Evolutionary conservation across 1,139 yeast genomes (phyloP).

Genomic region (Wickerhamomyces sp.): DNA sequence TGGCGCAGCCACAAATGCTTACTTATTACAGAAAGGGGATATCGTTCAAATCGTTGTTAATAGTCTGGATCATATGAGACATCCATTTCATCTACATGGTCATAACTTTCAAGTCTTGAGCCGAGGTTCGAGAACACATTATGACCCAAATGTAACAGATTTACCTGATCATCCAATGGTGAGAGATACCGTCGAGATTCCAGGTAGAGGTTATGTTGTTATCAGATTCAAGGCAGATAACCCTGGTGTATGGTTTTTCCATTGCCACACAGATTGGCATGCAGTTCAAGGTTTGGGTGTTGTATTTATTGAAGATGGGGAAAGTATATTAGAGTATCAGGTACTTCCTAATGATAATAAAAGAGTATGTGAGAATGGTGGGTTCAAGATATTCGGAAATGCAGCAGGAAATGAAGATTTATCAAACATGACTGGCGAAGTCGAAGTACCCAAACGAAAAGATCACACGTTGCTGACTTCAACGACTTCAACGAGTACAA

Average conservation of each 20-base stretch:
- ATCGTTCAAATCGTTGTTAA: constrained; percentile 68
- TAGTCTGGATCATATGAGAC: constrained; percentile 77
- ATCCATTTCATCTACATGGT: constrained; percentile 94
- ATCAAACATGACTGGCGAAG: constrained; percentile 63
- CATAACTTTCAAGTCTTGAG: constrained; percentile 72
- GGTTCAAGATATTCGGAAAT: constrained; percentile 56
- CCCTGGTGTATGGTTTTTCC: constrained; percentile 80
- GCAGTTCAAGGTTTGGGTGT: constrained; percentile 62
- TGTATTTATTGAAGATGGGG: constrained; percentile 56
- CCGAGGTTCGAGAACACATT: constrained; percentile 47
- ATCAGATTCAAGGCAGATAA: constrained; percentile 59
- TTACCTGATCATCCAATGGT: constrained; percentile 55
- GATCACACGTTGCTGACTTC: not conserved
- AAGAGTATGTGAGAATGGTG: constrained; percentile 51
- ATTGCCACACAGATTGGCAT: constrained; percentile 84
- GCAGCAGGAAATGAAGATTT: constrained; percentile 77
- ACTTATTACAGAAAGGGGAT: constrained; percentile 46
- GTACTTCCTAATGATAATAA: constrained; percentile 49
- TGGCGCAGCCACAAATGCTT: constrained; percentile 51
- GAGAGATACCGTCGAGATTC: constrained; percentile 63
- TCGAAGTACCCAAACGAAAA: constrained; percentile 30
- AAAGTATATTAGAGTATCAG: constrained; percentile 43
- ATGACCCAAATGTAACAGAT: constrained; percentile 34
- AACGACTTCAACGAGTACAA: too few species aligned
- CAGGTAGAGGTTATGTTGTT: constrained; percentile 53